These are phyloP conservation scores for Trichoderma sp. DNA, from an alignment of 2,329 filamentous ascomycete genomes.

Conservation along the genomic window DNA sequence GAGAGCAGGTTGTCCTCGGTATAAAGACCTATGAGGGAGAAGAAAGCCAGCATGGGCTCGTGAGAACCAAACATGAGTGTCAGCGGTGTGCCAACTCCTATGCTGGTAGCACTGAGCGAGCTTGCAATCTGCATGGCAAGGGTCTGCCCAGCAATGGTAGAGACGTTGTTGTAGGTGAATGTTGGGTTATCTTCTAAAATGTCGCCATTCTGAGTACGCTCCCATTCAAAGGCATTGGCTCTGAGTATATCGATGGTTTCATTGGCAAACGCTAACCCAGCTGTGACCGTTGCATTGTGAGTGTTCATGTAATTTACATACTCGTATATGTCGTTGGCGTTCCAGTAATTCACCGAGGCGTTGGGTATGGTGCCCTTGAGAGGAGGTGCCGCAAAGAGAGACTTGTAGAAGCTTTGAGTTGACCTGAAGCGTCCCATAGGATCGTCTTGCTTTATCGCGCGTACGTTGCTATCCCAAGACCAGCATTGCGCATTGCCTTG, in stretches of 20 bases:
- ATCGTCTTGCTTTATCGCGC: slow-evolving; percentile 33
- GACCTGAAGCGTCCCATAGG: slow-evolving; percentile 36
- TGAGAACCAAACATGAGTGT: slow-evolving; percentile 58
- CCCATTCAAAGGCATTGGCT: slow-evolving; percentile 67
- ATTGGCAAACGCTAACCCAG: slow-evolving; percentile 43
- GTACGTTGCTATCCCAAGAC: slow-evolving; percentile 42
- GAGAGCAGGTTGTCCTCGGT: slow-evolving; percentile 56
- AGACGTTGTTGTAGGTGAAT: slow-evolving; percentile 44
- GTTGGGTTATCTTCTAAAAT: slow-evolving; percentile 53
- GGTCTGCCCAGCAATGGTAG: slow-evolving; percentile 58
- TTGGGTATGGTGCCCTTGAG: slow-evolving; percentile 45
- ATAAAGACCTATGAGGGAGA: slow-evolving; percentile 53
- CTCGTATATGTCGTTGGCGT: slow-evolving; percentile 60
- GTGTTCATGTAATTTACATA: slow-evolving; percentile 58
- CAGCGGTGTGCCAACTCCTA: slow-evolving; percentile 51
- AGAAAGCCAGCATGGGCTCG: slow-evolving; percentile 60
- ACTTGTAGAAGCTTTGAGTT: slow-evolving; percentile 48
- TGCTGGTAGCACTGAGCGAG: slow-evolving; percentile 50
- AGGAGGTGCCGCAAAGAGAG: slow-evolving; percentile 45
- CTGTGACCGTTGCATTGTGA: slow-evolving; percentile 53
- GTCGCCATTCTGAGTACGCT: slow-evolving; percentile 60
- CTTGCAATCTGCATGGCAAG: slow-evolving; percentile 51
- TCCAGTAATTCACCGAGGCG: slow-evolving; percentile 47
- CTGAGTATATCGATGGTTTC: slow-evolving; percentile 52
- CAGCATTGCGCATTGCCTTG: slow-evolving; percentile 47